Conservation (phyloP, 2,329 filamentous ascomycete genomes). For the Thielaviopsis musarum region DNA sequence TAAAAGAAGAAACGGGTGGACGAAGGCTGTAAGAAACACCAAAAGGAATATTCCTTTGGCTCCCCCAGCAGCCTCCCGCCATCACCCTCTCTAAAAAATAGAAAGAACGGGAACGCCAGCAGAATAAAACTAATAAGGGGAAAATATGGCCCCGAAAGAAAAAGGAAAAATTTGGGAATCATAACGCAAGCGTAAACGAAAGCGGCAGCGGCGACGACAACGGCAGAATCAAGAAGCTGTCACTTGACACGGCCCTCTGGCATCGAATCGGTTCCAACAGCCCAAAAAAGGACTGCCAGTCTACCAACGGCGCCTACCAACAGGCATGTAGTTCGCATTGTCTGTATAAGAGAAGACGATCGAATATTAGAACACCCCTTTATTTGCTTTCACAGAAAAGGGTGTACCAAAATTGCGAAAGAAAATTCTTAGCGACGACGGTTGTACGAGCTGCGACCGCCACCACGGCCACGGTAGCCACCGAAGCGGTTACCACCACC, state of each 20-base stretch:
- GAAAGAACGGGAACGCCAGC: constrained; percentile 5
- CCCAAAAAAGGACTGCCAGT: constrained; percentile 3
- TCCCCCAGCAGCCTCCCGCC: too few relatives aligned
- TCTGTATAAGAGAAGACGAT: constrained; percentile 16
- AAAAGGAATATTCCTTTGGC: neutral
- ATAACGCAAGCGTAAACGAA: constrained; percentile 5
- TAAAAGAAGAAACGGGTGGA: neutral
- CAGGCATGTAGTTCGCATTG: constrained; percentile 33
- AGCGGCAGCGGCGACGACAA: neutral
- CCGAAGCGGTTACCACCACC: constrained; percentile 61
- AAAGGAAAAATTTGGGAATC: constrained; percentile 4
- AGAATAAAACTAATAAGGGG: constrained; percentile 3
- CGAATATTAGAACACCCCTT: neutral
- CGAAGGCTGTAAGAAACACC: neutral
- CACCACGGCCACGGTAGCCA: constrained; percentile 48
- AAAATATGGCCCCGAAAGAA: neutral
- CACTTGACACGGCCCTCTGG: neutral
- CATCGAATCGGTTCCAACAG: neutral
- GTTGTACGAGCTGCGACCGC: constrained; percentile 30
- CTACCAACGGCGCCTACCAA: constrained; percentile 36
- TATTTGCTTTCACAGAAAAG: neutral
- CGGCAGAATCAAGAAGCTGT: neutral
- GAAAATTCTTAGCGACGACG: constrained; percentile 19
- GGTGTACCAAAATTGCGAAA: neutral
- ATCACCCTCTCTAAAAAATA: constrained; percentile 9